phyloP scores from a whole-genome alignment of 495 filamentous ascomycete species.

The Polyplosphaeria fusca region DNA sequence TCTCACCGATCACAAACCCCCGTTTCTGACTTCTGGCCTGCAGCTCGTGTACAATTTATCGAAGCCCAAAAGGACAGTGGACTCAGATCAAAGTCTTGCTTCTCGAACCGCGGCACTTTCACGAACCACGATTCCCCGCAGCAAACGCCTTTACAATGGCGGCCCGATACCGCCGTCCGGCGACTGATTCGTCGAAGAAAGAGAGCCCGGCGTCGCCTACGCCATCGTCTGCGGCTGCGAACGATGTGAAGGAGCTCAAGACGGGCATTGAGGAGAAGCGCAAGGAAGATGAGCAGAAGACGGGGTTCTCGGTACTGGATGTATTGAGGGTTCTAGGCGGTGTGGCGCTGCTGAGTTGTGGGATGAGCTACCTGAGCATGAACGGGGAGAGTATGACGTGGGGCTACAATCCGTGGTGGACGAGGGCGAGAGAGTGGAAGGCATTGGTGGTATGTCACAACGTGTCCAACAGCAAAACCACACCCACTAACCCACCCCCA shows the following conservation, averaged over 20 bases:
- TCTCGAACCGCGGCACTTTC: background rate
- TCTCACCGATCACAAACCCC: no score
- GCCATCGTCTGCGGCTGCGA: background rate
- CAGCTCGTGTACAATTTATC: no score
- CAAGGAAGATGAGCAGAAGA: background rate
- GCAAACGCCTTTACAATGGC: constrained; percentile 5
- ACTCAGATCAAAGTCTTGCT: no score
- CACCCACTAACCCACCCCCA: background rate
- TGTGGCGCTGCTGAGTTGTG: constrained; percentile 63
- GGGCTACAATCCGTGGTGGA: constrained; percentile 68
- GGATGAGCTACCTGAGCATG: constrained; percentile 78
- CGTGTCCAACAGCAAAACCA: constrained; percentile 1
- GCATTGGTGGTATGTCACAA: constrained; percentile 34
- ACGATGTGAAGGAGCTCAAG: background rate
- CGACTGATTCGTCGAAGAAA: background rate
- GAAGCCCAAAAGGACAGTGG: no score
- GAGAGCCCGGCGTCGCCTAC: background rate
- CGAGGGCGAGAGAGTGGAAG: constrained; percentile 45
- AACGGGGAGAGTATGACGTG: constrained; percentile 59
- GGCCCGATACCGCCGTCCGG: constrained; percentile 8
- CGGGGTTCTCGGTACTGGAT: constrained; percentile 59
- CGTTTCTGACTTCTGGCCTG: no score
- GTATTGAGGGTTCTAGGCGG: constrained; percentile 70
- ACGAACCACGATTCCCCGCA: background rate
- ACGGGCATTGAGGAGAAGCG: background rate